Evolutionary conservation across 164 flowering plant species (phyloP).

Genomic region (Pachysandra terminalis): DNA sequence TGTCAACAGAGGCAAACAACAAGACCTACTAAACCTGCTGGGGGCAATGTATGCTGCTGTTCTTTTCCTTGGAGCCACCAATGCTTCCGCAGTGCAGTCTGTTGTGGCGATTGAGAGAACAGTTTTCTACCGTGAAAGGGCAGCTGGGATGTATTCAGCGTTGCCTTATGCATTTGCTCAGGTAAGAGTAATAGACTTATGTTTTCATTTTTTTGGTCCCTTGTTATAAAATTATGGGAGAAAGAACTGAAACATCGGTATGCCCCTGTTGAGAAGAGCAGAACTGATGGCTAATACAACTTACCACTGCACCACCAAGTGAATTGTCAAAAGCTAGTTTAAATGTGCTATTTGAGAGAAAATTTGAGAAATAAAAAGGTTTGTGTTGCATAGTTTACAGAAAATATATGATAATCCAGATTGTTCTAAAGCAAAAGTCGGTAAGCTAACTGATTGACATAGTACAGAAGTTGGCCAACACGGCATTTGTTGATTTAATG

Average conservation of each 20-base stretch:
- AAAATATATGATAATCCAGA: neutral
- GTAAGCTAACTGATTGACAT: neutral
- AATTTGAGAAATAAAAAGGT: neutral
- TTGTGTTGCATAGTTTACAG: too few relatives aligned
- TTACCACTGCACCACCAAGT: neutral
- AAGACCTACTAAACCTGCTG: constrained; percentile 55
- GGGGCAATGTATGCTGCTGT: constrained; percentile 72
- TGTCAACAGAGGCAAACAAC: constrained; percentile 42
- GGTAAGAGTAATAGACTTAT: constrained; percentile 27
- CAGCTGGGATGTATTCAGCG: constrained; percentile 80
- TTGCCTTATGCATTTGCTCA: constrained; percentile 74
- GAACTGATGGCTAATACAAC: neutral
- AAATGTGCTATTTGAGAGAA: neutral
- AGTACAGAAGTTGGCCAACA: neutral
- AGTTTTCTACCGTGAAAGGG: constrained; percentile 81
- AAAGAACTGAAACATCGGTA: neutral
- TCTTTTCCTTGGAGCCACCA: constrained; percentile 67
- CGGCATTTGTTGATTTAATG: too few relatives aligned
- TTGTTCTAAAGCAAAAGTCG: too few relatives aligned
- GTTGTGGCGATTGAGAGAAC: constrained; percentile 61
- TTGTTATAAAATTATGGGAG: neutral
- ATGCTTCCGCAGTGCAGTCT: constrained; percentile 47
- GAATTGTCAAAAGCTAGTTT: neutral
- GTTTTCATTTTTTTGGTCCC: neutral
- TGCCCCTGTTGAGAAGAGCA: neutral